phyloP scores from a whole-genome alignment of 106 monocot species.

The Hemerocallis citrina region DNA sequence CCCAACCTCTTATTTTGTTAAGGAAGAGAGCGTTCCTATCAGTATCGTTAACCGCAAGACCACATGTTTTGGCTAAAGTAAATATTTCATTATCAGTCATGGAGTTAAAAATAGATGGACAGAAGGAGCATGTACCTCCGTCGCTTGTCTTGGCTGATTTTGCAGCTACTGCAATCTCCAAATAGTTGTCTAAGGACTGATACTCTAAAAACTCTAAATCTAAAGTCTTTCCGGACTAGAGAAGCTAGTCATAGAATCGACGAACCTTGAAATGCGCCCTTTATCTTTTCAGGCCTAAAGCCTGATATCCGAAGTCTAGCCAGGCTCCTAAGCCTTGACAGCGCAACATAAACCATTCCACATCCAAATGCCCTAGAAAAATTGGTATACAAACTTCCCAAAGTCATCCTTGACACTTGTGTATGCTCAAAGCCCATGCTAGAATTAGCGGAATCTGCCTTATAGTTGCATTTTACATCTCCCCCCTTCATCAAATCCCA shows the following conservation, averaged over 20 bases:
- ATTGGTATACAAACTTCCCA: not conserved
- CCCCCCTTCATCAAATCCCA: slow-evolving; percentile 1
- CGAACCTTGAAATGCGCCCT: slow-evolving; percentile 1
- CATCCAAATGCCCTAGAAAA: slow-evolving; percentile 5
- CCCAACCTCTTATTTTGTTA: too few species aligned
- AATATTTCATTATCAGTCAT: too few species aligned
- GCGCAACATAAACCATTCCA: slow-evolving; percentile 5
- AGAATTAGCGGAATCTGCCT: not conserved
- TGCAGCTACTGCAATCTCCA: too few species aligned
- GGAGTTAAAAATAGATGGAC: too few species aligned
- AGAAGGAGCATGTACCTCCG: too few species aligned
- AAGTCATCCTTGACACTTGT: slow-evolving; percentile 2
- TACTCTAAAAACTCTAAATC: too few species aligned
- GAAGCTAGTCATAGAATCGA: not conserved
- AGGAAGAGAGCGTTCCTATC: too few species aligned
- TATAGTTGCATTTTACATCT: not conserved
- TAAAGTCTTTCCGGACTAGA: too few species aligned
- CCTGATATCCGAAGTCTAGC: slow-evolving; percentile 1
- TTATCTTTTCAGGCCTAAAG: not conserved
- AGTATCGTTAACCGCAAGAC: too few species aligned
- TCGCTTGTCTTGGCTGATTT: too few species aligned
- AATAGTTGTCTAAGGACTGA: too few species aligned
- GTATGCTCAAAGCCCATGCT: slow-evolving; percentile 1
- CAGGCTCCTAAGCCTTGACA: not conserved
- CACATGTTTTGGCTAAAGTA: too few species aligned